Evolutionary conservation across 1,139 yeast genomes (phyloP), one percentile per base, ranked within the genome.

Genomic region (Kodamaea suecica): DNA sequence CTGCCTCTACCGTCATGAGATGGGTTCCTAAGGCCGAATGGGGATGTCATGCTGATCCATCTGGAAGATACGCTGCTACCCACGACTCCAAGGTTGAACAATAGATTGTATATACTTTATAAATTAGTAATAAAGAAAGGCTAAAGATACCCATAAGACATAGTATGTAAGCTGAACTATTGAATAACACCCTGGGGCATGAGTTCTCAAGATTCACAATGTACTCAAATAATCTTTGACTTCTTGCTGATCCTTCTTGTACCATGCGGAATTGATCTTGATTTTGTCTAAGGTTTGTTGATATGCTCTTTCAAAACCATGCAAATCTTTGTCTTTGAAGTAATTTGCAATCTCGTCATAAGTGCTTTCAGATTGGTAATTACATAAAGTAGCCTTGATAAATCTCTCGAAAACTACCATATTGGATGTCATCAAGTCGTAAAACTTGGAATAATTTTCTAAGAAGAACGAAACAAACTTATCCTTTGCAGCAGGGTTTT

Each of bases 21-120:
- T 92, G 99, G 99, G 71, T 92, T 64, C 99, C 99, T 61, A 92
- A 94, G 77, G 97, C 97, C 46, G 98, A 92, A 66, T 92, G 99
- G 99, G 98, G 98, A 45, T 92, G 98, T 70, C 90, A 90, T 57
- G 95, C 83, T 51, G 99, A 92, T 66, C 98, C 99, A 36, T 84
- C 95, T 39, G 99, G 99, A 47, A 86, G 99, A 72, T 90, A 75
- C 58, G 97, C 95, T 49, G 78, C 84, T 67, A 80, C 84, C 50
- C 98, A 92, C 63, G 88, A 84, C 40, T 61, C 65, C 48, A 68
- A 69, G 55, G 73, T 70, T 37, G 64, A 6, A 5, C 17, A 12
- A 26, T 26, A 26, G 26, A 23, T 23, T 19, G 26, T 23, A 23
- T 12, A 23, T 23, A 23, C 13, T n/a, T 5, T n/a, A 12, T 23